Conservation (phyloP, 176 grass and related monocot species). For the Aegilops longissima region DNA sequence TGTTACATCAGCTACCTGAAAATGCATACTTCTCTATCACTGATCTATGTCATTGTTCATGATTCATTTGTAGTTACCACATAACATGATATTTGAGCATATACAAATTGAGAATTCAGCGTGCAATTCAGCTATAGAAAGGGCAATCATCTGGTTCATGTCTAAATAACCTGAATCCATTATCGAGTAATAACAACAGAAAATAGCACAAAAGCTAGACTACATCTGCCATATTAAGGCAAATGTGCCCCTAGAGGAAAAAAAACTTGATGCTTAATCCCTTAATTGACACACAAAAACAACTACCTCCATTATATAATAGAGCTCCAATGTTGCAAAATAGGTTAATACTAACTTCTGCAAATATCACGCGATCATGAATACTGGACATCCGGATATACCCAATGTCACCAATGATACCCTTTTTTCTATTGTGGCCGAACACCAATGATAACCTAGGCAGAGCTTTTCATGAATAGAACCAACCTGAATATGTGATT, state of each 20-base stretch:
- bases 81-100: neutral
- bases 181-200: neutral
- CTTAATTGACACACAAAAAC: neutral
- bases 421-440: neutral
- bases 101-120: neutral
- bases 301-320: neutral
- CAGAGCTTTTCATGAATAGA: neutral
- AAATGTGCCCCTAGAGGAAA: neutral
- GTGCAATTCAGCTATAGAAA: neutral
- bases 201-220: neutral
- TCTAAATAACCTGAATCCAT: neutral
- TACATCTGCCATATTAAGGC: neutral
- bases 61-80: neutral
- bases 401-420: slow-evolving; percentile 8
- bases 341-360: neutral
- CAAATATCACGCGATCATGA: neutral
- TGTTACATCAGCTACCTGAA: slow-evolving; percentile 94
- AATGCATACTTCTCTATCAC: slow-evolving; percentile 26
- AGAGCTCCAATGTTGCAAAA: neutral
- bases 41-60: neutral
- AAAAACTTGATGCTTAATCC: neutral
- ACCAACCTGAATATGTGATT: slow-evolving; percentile 4
- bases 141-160: neutral
- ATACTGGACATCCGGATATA: neutral
- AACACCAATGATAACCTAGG: slow-evolving; percentile 4